Evolutionary conservation across 805 yeast genomes (phyloP).

Genomic region (Jamesozyma gamospora): DNA sequence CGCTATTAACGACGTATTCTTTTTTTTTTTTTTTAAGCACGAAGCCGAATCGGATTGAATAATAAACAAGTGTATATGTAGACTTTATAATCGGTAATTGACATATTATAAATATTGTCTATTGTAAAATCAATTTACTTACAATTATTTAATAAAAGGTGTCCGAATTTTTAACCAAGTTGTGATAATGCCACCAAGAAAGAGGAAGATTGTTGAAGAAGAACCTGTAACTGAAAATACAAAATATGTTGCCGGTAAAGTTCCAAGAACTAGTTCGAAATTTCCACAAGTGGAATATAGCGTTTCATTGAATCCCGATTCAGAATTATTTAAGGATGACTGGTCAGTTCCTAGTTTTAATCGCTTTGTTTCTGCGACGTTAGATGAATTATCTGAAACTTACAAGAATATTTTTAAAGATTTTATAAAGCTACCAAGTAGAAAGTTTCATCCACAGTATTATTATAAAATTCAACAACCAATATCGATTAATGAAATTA

Average conservation of each 20-base stretch:
- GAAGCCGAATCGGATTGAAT: no score
- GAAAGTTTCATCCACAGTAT: constrained; percentile 71
- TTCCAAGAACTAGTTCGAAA: constrained; percentile 19
- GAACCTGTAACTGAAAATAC: constrained; percentile 6
- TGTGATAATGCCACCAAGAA: constrained; percentile 18
- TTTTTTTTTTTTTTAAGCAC: no score
- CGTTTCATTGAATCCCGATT: constrained; percentile 22
- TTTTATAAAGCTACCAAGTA: constrained; percentile 65
- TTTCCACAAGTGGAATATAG: constrained; percentile 19
- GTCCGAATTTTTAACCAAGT: no score
- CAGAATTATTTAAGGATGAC: constrained; percentile 23
- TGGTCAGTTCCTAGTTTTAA: constrained; percentile 29
- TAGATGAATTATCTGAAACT: constrained; percentile 22
- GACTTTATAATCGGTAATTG: no score
- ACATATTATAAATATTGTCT: no score
- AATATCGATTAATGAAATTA: constrained; percentile 60
- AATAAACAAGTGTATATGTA: no score
- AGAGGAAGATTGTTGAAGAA: constrained; percentile 12
- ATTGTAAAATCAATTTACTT: no score
- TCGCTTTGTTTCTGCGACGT: constrained; percentile 21
- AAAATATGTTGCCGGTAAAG: constrained; percentile 27
- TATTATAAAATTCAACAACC: constrained; percentile 56
- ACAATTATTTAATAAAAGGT: no score
- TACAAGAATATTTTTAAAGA: constrained; percentile 32
- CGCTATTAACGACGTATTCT: no score